Base-by-base conservation (phyloP, 495 filamentous ascomycete genomes). In the Symbiotaphrina buchneri region DNA sequence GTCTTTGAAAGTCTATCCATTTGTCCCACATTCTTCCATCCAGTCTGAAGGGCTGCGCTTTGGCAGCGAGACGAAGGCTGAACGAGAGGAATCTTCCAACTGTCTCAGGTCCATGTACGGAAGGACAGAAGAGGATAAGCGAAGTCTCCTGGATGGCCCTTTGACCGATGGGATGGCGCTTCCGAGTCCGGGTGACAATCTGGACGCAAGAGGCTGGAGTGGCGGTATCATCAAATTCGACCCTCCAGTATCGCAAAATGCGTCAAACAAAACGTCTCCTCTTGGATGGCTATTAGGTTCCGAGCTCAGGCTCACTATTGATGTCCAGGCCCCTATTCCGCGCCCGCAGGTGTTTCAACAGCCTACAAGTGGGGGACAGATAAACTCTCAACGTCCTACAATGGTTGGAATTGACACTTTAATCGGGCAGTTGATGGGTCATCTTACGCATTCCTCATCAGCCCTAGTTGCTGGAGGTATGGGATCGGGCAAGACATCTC, bases 131-230 rank as follows among this genome's bases (percentile, higher is more conserved):
- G 48, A 59, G 49, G 47, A 61, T 32, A 58, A 61, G 28, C 67
- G 21, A 7, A 22, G 70, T 1, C 46, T 93, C 21, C 54, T 94
- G n/a, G 65, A 77, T 11, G 85, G 87, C 0, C 81, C 87, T 3
- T 41, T 97, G 18, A 94, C 84, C 0, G 76, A 94, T 51, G 82
- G 87, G 5, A 75, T 85, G 51, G 41, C 90, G 18, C 49, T 97
- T 17, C 62, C 67, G 0, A 49, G 42, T 10, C 5, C 22, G 44
- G 3, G 4, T 58, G 58, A 10, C 39, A 53, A 6, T 47, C 55
- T 13, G 44, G 54, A 15, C 45, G 44, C 6, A 35, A 56, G 1
- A 51, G 56, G 13, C 40, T 81, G 72, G 72, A 59, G 66, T 35
- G 83, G 83, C 2, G 83, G 75, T n/a, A 60, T 92, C 18, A 38